Evolutionary conservation across 768 basidiomycete species (phyloP).

Genomic region (Collybia sp.): DNA sequence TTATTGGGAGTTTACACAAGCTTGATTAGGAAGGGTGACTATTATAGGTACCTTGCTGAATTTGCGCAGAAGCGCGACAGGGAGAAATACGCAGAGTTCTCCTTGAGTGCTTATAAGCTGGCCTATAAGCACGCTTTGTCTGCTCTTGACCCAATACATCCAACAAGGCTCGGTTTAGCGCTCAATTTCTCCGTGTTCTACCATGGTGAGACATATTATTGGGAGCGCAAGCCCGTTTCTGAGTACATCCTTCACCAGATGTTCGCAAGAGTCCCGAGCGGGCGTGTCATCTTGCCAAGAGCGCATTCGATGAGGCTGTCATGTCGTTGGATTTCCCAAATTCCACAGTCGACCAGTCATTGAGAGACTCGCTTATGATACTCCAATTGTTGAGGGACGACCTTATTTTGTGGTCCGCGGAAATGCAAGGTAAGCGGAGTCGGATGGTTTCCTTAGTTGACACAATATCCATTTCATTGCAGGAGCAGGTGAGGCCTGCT

Average conservation of each 20-base stretch:
- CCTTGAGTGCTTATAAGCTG: slow-evolving; percentile 79
- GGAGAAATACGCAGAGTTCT: slow-evolving; percentile 64
- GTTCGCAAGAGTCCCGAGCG: slow-evolving; percentile 81
- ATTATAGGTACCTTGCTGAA: slow-evolving; percentile 88
- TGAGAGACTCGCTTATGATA: slow-evolving; percentile 78
- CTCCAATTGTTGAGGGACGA: slow-evolving; percentile 82
- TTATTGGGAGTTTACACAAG: slow-evolving; percentile 1
- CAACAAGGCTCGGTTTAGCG: slow-evolving; percentile 83
- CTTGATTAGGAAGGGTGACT: slow-evolving; percentile 54
- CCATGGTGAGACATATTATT: slow-evolving; percentile 38
- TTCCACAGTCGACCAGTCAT: slow-evolving; percentile 27
- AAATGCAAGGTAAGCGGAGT: slow-evolving; percentile 46
- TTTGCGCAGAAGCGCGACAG: slow-evolving; percentile 71
- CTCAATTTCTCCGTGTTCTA: slow-evolving; percentile 95
- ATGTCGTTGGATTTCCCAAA: slow-evolving; percentile 49
- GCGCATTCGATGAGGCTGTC: slow-evolving; percentile 89
- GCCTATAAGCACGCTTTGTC: slow-evolving; percentile 80
- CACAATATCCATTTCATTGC: neutral
- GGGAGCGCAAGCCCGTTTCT: neutral
- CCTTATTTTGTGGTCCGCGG: slow-evolving; percentile 79
- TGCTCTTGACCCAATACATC: slow-evolving; percentile 74
- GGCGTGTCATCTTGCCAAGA: slow-evolving; percentile 86
- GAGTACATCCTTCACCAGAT: slow-evolving; percentile 29
- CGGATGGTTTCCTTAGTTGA: neutral
- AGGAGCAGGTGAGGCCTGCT: no score